These are phyloP conservation scores for Phytophthora sojae DNA, from an alignment of 352 stramenopile genomes.

Conservation along the genomic window DNA sequence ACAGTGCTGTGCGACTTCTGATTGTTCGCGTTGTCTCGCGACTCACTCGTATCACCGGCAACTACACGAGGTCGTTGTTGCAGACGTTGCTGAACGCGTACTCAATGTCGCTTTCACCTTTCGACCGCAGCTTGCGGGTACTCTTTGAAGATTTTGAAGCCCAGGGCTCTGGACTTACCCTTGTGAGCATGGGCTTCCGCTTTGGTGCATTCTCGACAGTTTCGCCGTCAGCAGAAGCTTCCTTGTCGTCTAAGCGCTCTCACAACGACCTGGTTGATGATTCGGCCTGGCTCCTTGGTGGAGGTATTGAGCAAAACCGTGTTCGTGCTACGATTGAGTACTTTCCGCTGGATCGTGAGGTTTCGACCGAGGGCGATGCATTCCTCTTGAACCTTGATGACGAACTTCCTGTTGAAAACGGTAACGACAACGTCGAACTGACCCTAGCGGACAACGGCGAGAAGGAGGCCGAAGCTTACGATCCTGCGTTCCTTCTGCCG, in stretches of 20 bases:
- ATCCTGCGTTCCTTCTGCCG: conserved; percentile 79
- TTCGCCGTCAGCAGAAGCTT: conserved; percentile 33
- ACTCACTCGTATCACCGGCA: conserved; percentile 46
- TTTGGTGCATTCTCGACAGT: conserved; percentile 66
- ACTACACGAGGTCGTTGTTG: conserved; percentile 65
- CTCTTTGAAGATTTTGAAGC: conserved; percentile 69
- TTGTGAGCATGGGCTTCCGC: conserved; percentile 64
- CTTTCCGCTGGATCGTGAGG: conserved; percentile 67
- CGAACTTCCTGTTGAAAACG: conserved; percentile 14
- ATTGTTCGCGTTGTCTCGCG: conserved; percentile 51
- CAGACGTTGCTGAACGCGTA: conserved; percentile 70
- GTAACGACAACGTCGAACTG: conserved; percentile 15
- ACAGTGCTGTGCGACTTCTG: conserved; percentile 33
- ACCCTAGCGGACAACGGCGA: conserved; percentile 10
- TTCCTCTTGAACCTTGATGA: conserved; percentile 41
- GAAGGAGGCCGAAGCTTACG: conserved; percentile 48
- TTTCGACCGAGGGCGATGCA: conserved; percentile 38
- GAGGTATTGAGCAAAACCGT: conserved; percentile 68
- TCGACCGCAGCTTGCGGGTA: conserved; percentile 64
- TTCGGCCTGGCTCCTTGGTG: conserved; percentile 68
- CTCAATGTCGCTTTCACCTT: conserved; percentile 67
- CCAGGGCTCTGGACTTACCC: conserved; percentile 45
- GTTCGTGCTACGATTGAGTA: conserved; percentile 74
- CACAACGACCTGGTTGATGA: conserved; percentile 69
- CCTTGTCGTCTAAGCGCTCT: conserved; percentile 44